phyloP scores from a whole-genome alignment of 352 stramenopile genomes.

The Phytophthora sojae region DNA sequence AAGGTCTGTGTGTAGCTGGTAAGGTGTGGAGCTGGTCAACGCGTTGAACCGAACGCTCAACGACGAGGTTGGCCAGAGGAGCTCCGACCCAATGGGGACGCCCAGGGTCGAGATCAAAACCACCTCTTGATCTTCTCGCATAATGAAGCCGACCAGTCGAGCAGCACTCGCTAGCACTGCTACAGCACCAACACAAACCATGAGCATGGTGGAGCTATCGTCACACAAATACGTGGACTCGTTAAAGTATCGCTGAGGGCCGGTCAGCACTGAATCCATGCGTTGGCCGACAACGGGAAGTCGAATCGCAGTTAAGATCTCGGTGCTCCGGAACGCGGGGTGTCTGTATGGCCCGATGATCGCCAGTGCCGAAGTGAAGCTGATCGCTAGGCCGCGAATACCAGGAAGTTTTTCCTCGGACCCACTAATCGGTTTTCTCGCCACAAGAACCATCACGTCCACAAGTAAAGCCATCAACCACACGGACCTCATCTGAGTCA shows the following conservation, averaged over 20 bases:
- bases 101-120: slow-evolving; percentile 11
- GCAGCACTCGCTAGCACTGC: background rate
- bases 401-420: slow-evolving; percentile 31
- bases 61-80: slow-evolving; percentile 28
- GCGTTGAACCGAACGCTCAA: slow-evolving; percentile 32
- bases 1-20: background rate
- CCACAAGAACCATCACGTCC: slow-evolving; percentile 31
- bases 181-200: slow-evolving; percentile 15
- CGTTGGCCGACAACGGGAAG: background rate
- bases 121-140: background rate
- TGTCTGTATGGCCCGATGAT: slow-evolving; percentile 42
- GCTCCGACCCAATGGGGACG: slow-evolving; percentile 17
- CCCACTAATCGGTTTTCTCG: slow-evolving; percentile 5
- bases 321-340: slow-evolving; percentile 13
- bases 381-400: slow-evolving; percentile 43
- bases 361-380: slow-evolving; percentile 41
- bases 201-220: slow-evolving; percentile 23
- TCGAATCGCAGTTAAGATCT: background rate
- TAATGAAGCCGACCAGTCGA: slow-evolving; percentile 1
- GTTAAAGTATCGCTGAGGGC: slow-evolving; percentile 18
- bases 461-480: slow-evolving; percentile 51
- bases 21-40: background rate
- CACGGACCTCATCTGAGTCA: slow-evolving; percentile 55
- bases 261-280: slow-evolving; percentile 7
- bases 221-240: slow-evolving; percentile 22